Evolutionary conservation across 768 basidiomycete genomes (phyloP), one percentile per base, ranked within the genome.

Genomic region (Xerocomus spinulosus): DNA sequence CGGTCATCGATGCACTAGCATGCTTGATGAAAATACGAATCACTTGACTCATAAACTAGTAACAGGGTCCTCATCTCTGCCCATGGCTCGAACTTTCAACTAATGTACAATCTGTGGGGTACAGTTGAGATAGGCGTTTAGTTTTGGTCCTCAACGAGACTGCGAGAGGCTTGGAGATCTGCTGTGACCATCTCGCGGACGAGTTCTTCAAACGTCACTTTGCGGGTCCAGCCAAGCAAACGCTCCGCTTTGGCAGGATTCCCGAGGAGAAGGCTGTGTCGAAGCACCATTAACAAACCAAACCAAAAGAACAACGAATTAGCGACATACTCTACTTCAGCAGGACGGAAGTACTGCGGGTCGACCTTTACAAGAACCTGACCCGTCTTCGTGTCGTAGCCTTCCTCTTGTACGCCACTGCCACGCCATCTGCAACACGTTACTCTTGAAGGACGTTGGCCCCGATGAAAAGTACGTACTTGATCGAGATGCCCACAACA

Each of bases 151-250:
- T 92, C 90, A 21, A 92, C 72, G 55, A 89, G 78, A 60, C 79
- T 85, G 53, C 73, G 76, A 42, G 83, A 78, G 40, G 87, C 83
- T 63, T 81, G 76, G 58, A 93, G 68, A 63, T 94, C 92, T 9
- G 85, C 80, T 26, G 77, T 74, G 21, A 96, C 91, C 94, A 97
- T 96, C 77, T 97, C 92, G 57, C 78, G 77, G 34, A 97, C 89
- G 51, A 98, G 81, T 29, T 78, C 69, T 53, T 92, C 82, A 63
- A 96, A 98, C 56, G 80, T 74, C 48, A 91, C 82, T 56, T 82
- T 74, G 51, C 95, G 84, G 68, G 86, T 92, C 94, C 94, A 97
- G 9, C 92, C 90, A 36, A 98, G 83, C 35, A 82, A 35, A 37
- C 77, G 80, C 67, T 96, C 92, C 0, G 95, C 94, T 72, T 97